These are phyloP conservation scores for Physcomitrellopsis africana DNA, from an alignment of 225 moss, liverwort and hornwort species.

Conservation along the genomic window DNA sequence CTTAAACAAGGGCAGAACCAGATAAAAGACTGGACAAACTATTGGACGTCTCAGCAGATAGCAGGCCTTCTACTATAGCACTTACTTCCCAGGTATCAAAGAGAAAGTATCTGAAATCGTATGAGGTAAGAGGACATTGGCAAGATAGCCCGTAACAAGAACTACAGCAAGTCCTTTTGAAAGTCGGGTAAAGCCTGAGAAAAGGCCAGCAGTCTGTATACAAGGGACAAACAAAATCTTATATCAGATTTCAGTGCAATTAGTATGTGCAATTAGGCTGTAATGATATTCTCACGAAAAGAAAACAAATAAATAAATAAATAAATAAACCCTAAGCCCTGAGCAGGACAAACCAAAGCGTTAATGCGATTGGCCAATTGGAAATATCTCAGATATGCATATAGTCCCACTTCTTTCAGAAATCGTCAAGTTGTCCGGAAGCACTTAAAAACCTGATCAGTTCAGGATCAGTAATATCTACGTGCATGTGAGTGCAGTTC, in stretches of 20 bases:
- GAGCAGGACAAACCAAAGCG: background rate
- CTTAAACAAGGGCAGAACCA: background rate
- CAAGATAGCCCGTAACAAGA: conserved; percentile 53
- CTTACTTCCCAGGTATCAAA: conserved; percentile 76
- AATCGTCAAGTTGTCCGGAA: too few species aligned
- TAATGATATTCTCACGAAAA: background rate
- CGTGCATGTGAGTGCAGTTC: too few species aligned
- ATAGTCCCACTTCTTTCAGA: too few species aligned
- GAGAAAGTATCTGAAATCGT: conserved; percentile 56
- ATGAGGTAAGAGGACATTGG: conserved; percentile 47
- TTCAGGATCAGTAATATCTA: too few species aligned
- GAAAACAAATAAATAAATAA: background rate
- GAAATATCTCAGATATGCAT: background rate
- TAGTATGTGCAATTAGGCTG: background rate
- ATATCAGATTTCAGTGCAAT: conserved; percentile 19
- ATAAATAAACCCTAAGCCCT: background rate
- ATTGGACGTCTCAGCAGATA: background rate
- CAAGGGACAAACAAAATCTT: conserved; percentile 14
- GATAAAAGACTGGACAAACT: background rate
- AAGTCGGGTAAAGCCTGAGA: conserved; percentile 59
- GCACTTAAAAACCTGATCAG: too few species aligned
- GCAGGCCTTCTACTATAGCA: background rate
- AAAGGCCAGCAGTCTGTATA: conserved; percentile 38
- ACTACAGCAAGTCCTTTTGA: conserved; percentile 72
- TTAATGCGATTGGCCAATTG: background rate